Evolutionary conservation across 441 rosid species (phyloP).

Genomic region (Erodium chrysanthum): DNA sequence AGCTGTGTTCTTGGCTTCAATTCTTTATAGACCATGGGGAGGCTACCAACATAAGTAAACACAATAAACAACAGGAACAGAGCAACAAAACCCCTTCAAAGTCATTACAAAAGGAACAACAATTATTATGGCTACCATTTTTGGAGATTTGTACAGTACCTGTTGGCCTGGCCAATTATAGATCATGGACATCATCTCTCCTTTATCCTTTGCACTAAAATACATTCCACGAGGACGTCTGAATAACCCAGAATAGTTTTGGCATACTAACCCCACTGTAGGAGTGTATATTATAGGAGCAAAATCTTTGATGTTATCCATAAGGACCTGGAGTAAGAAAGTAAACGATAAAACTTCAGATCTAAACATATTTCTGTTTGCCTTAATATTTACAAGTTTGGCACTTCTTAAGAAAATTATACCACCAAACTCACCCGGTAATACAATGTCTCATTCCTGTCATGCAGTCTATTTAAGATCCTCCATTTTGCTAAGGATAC

Average conservation of each 20-base stretch:
- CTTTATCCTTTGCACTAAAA: constrained; percentile 96
- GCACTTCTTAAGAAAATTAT: background rate
- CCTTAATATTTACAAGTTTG: constrained; percentile 12
- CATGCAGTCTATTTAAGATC: constrained; percentile 88
- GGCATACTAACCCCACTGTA: constrained; percentile 91
- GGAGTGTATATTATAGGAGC: constrained; percentile 95
- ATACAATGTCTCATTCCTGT: constrained; percentile 91
- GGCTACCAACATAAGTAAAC: background rate
- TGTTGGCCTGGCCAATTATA: constrained; percentile 86
- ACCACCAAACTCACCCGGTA: constrained; percentile 50
- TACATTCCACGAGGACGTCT: constrained; percentile 99
- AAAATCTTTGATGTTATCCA: constrained; percentile 85
- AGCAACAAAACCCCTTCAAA: background rate
- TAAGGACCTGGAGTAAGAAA: constrained; percentile 55
- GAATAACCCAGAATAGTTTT: constrained; percentile 88
- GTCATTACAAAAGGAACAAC: background rate
- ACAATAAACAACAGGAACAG: background rate
- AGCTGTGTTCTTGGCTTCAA: background rate
- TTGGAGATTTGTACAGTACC: constrained; percentile 30
- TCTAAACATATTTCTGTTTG: background rate
- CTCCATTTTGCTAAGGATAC: constrained; percentile 93
- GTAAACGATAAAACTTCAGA: constrained; percentile 5
- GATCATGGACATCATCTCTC: constrained; percentile 99
- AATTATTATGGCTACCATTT: constrained; percentile 1
- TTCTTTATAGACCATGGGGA: constrained; percentile 1